Base-by-base conservation (phyloP, 2,329 filamentous ascomycete genomes). In the Neophaeococcomyces aloes region DNA sequence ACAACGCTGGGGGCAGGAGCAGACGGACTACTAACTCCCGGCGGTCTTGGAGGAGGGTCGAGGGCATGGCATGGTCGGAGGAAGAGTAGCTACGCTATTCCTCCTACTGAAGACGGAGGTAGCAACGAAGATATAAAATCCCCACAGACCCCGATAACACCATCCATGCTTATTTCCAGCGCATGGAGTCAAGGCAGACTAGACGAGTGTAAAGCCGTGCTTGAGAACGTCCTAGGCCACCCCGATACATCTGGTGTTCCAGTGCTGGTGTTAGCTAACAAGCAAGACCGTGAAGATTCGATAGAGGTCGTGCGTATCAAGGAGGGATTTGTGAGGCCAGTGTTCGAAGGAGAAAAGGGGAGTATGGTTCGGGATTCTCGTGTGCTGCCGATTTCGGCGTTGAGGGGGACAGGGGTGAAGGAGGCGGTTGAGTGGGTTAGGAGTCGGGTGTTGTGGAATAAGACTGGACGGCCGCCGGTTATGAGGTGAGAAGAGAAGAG, bases 361-460 rank as follows among this genome's bases (percentile, higher is more conserved):
- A 76, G 74, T 32, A 83, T 80, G 50, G 86, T 95, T 42, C 76
- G 89, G 51, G 91, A 98, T 67, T 93, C 85, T 58, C 74, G 91
- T 48, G 91, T 96, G 13, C 64, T 98, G 59, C 87, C 91, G 5
- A 79, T 95, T 49, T 93, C 85, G 61, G 91, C 91, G n/a, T 66
- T 98, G 59, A 89, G 64, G 52, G 70, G 69, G 3, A 82, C 81
- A 0, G 91, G 91, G 2, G 91, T 98, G 2, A 79, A 78, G 57
- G 91, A 96, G 68, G 89, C 91, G 1, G 83, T 98, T n/a, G 91
- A 96, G 59, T 98, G 91, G 91, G 71, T 98, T 47, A 79, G 86
- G 59, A 89, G 81, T 53, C 73, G 91, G 48, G 86, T 96, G 21
- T 87, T 86, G 64, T 96, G 91, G 86, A 96, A 96, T 62, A 94